These are phyloP conservation scores for Zoysia matrella DNA, from an alignment of 202 grass and related monocot species.

Conservation along the genomic window DNA sequence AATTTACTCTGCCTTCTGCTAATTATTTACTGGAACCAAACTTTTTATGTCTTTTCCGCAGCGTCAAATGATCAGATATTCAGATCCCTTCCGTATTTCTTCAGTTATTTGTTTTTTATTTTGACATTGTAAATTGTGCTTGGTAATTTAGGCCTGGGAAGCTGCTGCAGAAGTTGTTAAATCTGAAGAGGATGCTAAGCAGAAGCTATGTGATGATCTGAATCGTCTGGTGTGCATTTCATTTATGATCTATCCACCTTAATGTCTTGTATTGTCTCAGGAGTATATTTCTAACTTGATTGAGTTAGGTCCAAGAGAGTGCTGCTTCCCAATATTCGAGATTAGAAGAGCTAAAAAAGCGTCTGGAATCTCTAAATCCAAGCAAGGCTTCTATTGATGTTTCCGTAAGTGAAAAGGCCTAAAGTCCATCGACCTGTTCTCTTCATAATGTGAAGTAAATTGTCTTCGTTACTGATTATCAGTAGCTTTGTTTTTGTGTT, in stretches of 20 bases:
- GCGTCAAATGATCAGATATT: not conserved
- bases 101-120: not conserved
- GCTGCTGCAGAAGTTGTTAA: conserved; percentile 71
- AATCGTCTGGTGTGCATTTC: conserved; percentile 67
- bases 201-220: conserved; percentile 87
- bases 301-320: conserved; percentile 86
- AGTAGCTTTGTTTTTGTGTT: conserved; percentile 5
- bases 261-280: conserved; percentile 4
- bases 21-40: not conserved
- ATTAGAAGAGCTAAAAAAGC: conserved; percentile 86
- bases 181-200: conserved; percentile 82
- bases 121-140: not conserved
- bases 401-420: conserved; percentile 55
- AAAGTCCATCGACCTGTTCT: not conserved
- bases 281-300: conserved; percentile 26
- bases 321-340: conserved; percentile 75
- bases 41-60: not conserved
- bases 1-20: not conserved
- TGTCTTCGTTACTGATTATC: conserved; percentile 11
- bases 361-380: conserved; percentile 81
- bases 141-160: conserved; percentile 81
- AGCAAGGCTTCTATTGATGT: conserved; percentile 56
- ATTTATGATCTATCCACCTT: not conserved
- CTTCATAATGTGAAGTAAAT: conserved; percentile 3
- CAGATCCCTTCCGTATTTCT: not conserved